Evolutionary conservation across 1,284 basidiomycete genomes (phyloP), one percentile per base, ranked within the genome.

Genomic region (Fomitopsis schrenkii): DNA sequence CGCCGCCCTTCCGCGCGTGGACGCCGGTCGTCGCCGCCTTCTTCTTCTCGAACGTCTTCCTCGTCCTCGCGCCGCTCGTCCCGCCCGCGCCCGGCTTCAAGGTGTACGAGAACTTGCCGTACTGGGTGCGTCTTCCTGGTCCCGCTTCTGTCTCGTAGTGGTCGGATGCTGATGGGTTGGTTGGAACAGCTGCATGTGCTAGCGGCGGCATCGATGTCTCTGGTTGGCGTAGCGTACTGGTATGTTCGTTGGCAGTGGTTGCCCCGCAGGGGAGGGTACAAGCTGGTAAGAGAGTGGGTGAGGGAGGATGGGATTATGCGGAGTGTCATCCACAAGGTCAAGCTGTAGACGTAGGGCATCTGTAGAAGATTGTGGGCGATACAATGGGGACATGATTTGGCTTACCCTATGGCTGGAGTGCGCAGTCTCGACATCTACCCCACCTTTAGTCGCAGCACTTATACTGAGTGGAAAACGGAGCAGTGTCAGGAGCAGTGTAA

Each of bases 1-100:
- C 78, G 22, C 86, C 88, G 7, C 87, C 88, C 0, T 90, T 85
- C 73, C 79, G 73, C 55, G 80, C 86, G 1, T 80, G 82, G 33
- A 82, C 76, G 56, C 59, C 67, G 22, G 75, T 81, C 26, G 76
- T 83, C 3, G 62, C 77, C 12, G 74, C 83, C 48, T 90, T 89
- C 76, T 80, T 86, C 65, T 62, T 85, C 17, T 84, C 86, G 1
- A 90, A 90, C 63, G 41, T 88, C 19, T 88, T 88, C 68, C 76
- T 90, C 36, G 73, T 83, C 17, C 65, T 79, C 33, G 80, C 84
- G 3, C 87, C 88, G 0, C 74, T 88, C 60, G 75, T 89, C 28
- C 87, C 87, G 4, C 87, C 87, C 1, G 70, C 75, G 0, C 68
- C 74, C 8, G 83, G 80, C 3, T 76, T 78, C n/a, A 74, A 72